Evolutionary conservation across 305 asterid species (phyloP).

Genomic region (Salvia sclarea): DNA sequence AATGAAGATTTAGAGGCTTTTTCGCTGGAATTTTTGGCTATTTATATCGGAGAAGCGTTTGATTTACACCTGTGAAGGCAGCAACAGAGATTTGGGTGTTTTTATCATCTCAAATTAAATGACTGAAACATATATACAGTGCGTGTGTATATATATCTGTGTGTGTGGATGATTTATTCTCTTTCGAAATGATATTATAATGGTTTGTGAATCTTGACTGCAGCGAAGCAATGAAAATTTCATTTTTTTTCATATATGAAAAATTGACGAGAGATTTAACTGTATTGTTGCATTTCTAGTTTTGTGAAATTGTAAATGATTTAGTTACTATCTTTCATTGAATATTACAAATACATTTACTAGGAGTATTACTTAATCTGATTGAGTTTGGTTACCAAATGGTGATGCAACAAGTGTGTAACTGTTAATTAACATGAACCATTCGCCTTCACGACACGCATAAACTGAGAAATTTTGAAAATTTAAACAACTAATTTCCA

Average conservation of each 20-base stretch:
- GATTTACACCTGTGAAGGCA: background rate
- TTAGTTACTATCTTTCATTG: no score
- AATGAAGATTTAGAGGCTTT: background rate
- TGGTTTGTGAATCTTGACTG: slow-evolving; percentile 39
- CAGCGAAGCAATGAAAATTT: slow-evolving; percentile 32
- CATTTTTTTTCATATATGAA: no score
- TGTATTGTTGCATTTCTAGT: background rate
- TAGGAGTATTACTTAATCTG: no score
- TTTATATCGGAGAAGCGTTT: background rate
- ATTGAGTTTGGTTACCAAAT: background rate
- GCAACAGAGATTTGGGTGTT: background rate
- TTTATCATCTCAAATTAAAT: background rate
- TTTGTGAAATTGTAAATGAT: no score
- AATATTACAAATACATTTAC: no score
- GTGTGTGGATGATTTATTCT: background rate
- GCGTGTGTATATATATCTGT: background rate
- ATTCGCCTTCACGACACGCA: no score
- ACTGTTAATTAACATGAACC: no score
- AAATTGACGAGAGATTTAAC: background rate
- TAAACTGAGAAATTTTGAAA: no score
- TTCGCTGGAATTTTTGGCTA: background rate
- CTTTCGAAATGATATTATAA: slow-evolving; percentile 36
- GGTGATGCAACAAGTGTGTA: background rate
- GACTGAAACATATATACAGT: background rate
- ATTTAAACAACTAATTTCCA: no score